Evolutionary conservation across 495 filamentous ascomycete genomes (phyloP), one percentile per base, ranked within the genome.

Genomic region (Neurospora africana): DNA sequence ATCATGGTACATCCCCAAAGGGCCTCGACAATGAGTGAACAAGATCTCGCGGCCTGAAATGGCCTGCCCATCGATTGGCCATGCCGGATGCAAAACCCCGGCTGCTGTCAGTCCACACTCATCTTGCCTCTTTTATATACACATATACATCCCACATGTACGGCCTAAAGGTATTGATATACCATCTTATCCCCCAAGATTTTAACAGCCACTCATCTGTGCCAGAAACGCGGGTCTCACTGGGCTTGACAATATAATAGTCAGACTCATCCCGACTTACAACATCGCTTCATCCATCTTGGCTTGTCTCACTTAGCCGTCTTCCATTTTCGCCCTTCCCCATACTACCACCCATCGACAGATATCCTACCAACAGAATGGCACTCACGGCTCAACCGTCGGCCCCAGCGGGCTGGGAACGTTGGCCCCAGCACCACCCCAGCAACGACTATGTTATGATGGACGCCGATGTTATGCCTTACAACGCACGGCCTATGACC

Each of bases 351-450:
- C 41, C 40, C 27, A 27, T 30, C 37, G 36, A 69, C 21, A 67
- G 71, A 68, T 58, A 70, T 69, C 65, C 43, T 53, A 44, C 69
- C 71, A 69, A 23, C 75, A 80, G 76, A 21, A 76, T 85, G 83
- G 83, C 82, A 70, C 78, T 83, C 76, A 78, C 82, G 13, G 76
- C 74, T 71, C 76, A 81, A 36, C 71, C 78, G 70, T 73, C 79
- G 33, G 74, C 78, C 15, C 74, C 76, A 40, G 71, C 78, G 10
- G 70, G 39, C 74, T 86, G 84, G 84, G 77, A 71, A 69, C 79
- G 82, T 70, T 86, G 83, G 83, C 74, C 81, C 74, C 79, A 82
- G 27, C 80, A 81, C 30, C 79, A 81, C 23, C 71, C 72, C 19
- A 75, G 67, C 69, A 40, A 69, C 21, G 79, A 82, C 21, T 85